Evolutionary conservation across 768 basidiomycete genomes (phyloP).

Genomic region (Dentipellis sp.): DNA sequence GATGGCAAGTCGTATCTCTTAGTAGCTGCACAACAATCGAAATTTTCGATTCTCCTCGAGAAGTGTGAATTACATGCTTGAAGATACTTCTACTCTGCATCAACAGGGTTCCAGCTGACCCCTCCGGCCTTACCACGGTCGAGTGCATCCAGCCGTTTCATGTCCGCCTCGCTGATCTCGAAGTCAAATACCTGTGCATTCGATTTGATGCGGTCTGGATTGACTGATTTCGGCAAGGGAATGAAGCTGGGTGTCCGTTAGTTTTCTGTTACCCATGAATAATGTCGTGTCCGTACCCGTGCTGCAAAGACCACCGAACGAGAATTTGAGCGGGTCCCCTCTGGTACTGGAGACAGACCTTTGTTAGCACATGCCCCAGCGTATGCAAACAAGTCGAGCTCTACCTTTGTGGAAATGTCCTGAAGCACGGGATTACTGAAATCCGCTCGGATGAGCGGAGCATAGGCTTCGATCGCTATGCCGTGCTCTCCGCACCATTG

Average conservation of each 20-base stretch:
- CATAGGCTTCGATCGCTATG: conserved; percentile 71
- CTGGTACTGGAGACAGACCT: conserved; percentile 30
- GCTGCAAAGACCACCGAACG: conserved; percentile 86
- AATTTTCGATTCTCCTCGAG: too few species aligned
- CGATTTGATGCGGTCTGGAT: conserved; percentile 56
- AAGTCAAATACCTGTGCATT: conserved; percentile 77
- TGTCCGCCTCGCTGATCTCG: conserved; percentile 53
- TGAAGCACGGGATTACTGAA: conserved; percentile 42
- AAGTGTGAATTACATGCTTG: too few species aligned
- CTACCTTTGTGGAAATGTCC: conserved; percentile 51
- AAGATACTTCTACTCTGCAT: conserved; percentile 22
- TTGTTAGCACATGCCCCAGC: neutral
- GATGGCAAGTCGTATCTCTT: neutral
- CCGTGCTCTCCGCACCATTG: conserved; percentile 36
- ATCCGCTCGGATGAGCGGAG: conserved; percentile 52
- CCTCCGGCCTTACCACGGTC: conserved; percentile 69
- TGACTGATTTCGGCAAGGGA: conserved; percentile 77
- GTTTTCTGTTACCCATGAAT: neutral
- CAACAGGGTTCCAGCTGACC: conserved; percentile 79
- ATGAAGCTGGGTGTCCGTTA: conserved; percentile 42
- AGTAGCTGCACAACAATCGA: too few species aligned
- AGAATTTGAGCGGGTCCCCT: conserved; percentile 73
- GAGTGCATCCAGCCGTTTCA: conserved; percentile 53
- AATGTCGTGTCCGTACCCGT: conserved; percentile 41
- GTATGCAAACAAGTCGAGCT: conserved; percentile 5